phyloP scores from a whole-genome alignment of 1,284 basidiomycete species.

The Wolfiporia cocos region DNA sequence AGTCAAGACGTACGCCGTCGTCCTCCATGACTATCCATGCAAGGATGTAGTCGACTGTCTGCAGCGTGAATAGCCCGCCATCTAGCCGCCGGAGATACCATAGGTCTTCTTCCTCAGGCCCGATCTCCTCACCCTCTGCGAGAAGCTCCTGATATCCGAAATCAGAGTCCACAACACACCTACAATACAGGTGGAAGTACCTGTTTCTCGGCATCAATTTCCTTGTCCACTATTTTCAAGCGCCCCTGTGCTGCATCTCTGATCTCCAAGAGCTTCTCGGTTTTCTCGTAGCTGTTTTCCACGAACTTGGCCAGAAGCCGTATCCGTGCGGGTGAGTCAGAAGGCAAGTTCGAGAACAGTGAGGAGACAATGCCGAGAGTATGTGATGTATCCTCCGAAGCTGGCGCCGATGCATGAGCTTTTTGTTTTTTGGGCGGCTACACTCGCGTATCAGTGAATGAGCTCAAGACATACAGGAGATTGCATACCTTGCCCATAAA shows the following conservation, averaged over 20 bases:
- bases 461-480: neutral
- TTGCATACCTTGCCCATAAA: constrained; percentile 88
- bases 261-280: constrained; percentile 88
- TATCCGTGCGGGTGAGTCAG: constrained; percentile 78
- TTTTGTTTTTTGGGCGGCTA: constrained; percentile 59
- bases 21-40: constrained; percentile 99
- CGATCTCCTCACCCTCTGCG: constrained; percentile 53
- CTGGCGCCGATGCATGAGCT: constrained; percentile 39
- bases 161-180: neutral
- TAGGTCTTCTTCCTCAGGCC: constrained; percentile 61
- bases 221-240: constrained; percentile 52
- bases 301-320: constrained; percentile 93
- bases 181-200: constrained; percentile 30
- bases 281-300: constrained; percentile 86
- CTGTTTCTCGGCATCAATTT: constrained; percentile 63
- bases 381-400: constrained; percentile 83
- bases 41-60: constrained; percentile 88
- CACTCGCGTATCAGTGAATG: neutral
- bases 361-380: constrained; percentile 86
- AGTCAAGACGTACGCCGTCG: constrained; percentile 70
- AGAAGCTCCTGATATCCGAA: constrained; percentile 29
- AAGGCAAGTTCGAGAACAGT: constrained; percentile 83
- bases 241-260: constrained; percentile 63
- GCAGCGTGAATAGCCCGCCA: constrained; percentile 82
- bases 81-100: constrained; percentile 85